phyloP scores from a whole-genome alignment of 345 rosid genomes.

The Eucalyptus microcorys region DNA sequence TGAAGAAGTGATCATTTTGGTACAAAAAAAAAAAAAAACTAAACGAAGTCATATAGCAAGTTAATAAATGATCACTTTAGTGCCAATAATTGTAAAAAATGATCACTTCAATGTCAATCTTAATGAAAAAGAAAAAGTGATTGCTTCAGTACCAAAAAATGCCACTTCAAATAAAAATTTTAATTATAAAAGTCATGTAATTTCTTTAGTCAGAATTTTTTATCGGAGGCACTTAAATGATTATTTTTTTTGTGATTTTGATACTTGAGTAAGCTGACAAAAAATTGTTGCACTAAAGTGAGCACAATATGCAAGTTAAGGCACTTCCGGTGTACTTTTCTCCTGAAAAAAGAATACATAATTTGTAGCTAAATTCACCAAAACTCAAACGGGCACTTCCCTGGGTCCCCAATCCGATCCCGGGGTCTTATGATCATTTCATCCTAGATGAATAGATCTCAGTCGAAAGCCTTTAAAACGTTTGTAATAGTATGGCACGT shows the following conservation, averaged over 20 bases:
- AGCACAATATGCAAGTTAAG: no score
- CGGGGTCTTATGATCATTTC: neutral
- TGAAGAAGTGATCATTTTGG: no score
- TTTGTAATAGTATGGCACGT: neutral
- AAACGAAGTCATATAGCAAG: accelerated
- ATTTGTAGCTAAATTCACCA: neutral
- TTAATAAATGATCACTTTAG: no score
- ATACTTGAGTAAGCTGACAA: no score
- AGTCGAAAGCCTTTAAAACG: neutral
- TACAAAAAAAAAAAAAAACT: no score
- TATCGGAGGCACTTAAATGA: accelerated
- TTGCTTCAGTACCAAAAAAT: accelerated
- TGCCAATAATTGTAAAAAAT: no score
- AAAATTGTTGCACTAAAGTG: accelerated
- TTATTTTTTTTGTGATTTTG: accelerated
- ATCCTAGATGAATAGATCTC: neutral
- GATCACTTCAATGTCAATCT: accelerated
- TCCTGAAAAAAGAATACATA: neutral
- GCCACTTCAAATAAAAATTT: accelerated
- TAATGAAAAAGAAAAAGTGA: no score
- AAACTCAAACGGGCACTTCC: neutral
- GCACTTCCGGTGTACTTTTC: accelerated
- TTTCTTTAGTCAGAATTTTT: accelerated
- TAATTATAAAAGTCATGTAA: no score
- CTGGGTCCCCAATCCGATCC: neutral